phyloP scores from a whole-genome alignment of 2,329 filamentous ascomycete genomes.

The Coniochaeta prunicola region DNA sequence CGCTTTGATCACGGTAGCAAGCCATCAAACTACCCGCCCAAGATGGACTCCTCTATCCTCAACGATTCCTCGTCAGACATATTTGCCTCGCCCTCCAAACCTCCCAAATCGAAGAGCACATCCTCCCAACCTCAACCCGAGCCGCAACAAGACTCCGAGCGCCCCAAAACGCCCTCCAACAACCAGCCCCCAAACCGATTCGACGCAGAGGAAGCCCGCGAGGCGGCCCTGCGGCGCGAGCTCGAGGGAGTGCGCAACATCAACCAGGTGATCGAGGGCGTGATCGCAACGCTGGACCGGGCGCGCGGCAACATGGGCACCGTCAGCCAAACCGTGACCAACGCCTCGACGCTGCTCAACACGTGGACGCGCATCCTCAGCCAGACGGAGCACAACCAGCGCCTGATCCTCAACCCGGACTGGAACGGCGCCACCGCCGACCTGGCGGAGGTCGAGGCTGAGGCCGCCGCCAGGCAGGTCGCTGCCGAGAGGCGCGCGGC shows the following conservation, averaged over 20 bases:
- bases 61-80: background rate
- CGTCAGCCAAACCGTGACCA: conserved; percentile 76
- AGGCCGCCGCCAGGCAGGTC: conserved; percentile 65
- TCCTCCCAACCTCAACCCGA: background rate
- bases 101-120: background rate
- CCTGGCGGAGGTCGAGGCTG: conserved; percentile 76
- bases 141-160: conserved; percentile 18
- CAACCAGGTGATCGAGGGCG: conserved; percentile 78
- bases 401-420: conserved; percentile 76
- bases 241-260: conserved; percentile 77
- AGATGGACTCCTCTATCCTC: background rate
- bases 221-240: conserved; percentile 69
- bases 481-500: conserved; percentile 68
- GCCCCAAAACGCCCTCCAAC: conserved; percentile 30
- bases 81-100: conserved; percentile 2
- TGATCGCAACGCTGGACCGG: conserved; percentile 63
- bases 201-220: conserved; percentile 60
- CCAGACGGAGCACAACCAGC: conserved; percentile 95
- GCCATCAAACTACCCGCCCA: background rate
- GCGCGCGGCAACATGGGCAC: conserved; percentile 76
- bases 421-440: conserved; percentile 91
- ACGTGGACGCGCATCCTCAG: conserved; percentile 95
- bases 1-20: too few species aligned
- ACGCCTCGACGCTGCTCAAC: conserved; percentile 82
- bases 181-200: conserved; percentile 33